These are phyloP conservation scores for Dalechampia spathulata DNA, from an alignment of 441 rosid species.

Conservation along the genomic window DNA sequence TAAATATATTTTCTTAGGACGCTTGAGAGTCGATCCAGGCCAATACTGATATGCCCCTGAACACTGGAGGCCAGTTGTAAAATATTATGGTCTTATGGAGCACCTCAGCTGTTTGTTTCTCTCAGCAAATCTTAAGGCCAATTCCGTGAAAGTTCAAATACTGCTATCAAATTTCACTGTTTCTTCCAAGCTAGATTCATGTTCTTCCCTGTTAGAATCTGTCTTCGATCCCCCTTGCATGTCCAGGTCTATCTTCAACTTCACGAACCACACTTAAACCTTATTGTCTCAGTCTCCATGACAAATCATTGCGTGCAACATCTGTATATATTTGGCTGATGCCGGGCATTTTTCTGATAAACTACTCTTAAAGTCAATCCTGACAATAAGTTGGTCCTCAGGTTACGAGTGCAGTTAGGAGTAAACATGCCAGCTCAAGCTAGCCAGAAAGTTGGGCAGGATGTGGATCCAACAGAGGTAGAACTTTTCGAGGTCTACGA, in stretches of 20 bases:
- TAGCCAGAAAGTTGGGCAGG: slow-evolving; percentile 40
- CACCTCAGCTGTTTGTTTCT: neutral
- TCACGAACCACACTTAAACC: no score
- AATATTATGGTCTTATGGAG: neutral
- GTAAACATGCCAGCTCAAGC: slow-evolving; percentile 99
- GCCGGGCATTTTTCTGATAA: no score
- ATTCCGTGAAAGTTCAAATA: no score
- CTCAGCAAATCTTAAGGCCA: no score
- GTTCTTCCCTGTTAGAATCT: no score
- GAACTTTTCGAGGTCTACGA: slow-evolving; percentile 80
- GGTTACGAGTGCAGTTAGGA: slow-evolving; percentile 91
- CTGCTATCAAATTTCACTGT: no score
- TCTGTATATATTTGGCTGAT: no score
- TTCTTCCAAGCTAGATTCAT: neutral
- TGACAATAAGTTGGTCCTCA: no score
- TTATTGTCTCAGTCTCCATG: neutral
- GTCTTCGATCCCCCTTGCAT: no score
- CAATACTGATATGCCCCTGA: neutral
- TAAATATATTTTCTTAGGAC: neutral
- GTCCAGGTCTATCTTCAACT: no score
- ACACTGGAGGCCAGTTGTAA: neutral
- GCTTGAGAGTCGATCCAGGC: neutral
- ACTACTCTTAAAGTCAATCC: no score
- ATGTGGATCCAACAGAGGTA: slow-evolving; percentile 36
- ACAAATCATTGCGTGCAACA: neutral